Evolutionary conservation across 306 rosid genomes (phyloP), one percentile per base, ranked within the genome.

Genomic region (Senna tora): DNA sequence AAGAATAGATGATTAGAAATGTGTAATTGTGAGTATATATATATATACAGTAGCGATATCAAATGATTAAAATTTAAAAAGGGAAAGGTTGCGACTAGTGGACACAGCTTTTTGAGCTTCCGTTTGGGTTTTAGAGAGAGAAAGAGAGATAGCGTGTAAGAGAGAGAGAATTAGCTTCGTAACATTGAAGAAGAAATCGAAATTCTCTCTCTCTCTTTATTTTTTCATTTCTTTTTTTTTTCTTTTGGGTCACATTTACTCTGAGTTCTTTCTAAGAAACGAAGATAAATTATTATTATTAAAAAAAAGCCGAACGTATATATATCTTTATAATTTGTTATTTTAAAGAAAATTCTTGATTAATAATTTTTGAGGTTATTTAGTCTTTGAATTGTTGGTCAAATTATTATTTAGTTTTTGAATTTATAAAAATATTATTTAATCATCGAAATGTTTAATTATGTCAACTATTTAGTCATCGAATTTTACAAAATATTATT

Each of bases 31-130:
- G 22, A 22, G 4, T 33, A 65, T 53, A 9, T 56, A n/a, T 39
- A 39, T 30, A 58, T 5, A n/a, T n/a, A 47, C 1, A 15, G 67
- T 21, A 11, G 68, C 52, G 13, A 58, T 56, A 53, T 62, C 2
- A 45, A 16, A 39, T 60, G 0, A 9, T 36, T 61, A 28, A n/a
- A 59, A 19, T 52, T 52, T 12, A 12, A 64, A 64, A 77, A 14
- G 33, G 45, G 75, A 71, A 77, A 72, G 63, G 76, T 77, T 49
- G 73, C 71, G 75, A 56, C 67, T 69, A 74, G 86, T 70, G 80
- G 71, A 83, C 73, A 67, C 75, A 72, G 81, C 82, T 80, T 71
- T 43, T 20, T 32, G 61, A 61, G 74, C 39, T 73, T 65, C 4
- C 51, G 41, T 71, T 60, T 45, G 25, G 49, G 45, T 60, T 50